phyloP scores from a whole-genome alignment of 805 yeast species.

The Metschnikowia sp. region DNA sequence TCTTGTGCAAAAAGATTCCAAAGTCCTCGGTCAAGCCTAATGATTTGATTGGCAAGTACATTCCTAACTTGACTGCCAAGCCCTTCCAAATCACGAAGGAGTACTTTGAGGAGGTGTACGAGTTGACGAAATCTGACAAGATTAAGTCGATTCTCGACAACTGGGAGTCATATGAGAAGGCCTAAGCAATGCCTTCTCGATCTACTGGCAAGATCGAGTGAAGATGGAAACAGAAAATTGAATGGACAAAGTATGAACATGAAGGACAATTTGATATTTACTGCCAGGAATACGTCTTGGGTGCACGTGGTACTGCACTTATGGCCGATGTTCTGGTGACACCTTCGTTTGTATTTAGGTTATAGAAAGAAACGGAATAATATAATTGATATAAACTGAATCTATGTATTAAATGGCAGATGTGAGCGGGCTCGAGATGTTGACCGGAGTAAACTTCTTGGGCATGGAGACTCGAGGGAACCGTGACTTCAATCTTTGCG shows the following conservation, averaged over 20 bases:
- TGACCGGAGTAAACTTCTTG: slow-evolving; percentile 85
- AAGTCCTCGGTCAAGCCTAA: slow-evolving; percentile 94
- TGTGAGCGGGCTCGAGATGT: slow-evolving; percentile 65
- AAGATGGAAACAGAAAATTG: not conserved
- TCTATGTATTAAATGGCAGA: slow-evolving; percentile 7
- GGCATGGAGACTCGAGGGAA: slow-evolving; percentile 89
- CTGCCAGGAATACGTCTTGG: not conserved
- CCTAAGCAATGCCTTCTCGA: slow-evolving; percentile 24
- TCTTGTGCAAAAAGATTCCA: slow-evolving; percentile 92
- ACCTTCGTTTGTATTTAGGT: slow-evolving; percentile 8
- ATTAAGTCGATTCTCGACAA: slow-evolving; percentile 86
- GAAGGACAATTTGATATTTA: slow-evolving; percentile 6
- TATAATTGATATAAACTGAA: not conserved
- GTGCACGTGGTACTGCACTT: slow-evolving; percentile 21
- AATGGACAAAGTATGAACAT: not conserved
- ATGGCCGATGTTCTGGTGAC: not conserved
- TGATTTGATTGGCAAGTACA: slow-evolving; percentile 88
- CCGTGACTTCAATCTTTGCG: slow-evolving; percentile 73
- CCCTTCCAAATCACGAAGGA: slow-evolving; percentile 96
- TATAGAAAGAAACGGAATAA: slow-evolving; percentile 5
- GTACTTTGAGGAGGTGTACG: slow-evolving; percentile 94
- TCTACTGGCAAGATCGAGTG: not conserved
- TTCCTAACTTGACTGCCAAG: slow-evolving; percentile 97
- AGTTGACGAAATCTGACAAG: slow-evolving; percentile 86
- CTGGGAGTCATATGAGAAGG: slow-evolving; percentile 82